Evolutionary conservation across 2,329 filamentous ascomycete species (phyloP).

Genomic region (Coniochaeta sp.): DNA sequence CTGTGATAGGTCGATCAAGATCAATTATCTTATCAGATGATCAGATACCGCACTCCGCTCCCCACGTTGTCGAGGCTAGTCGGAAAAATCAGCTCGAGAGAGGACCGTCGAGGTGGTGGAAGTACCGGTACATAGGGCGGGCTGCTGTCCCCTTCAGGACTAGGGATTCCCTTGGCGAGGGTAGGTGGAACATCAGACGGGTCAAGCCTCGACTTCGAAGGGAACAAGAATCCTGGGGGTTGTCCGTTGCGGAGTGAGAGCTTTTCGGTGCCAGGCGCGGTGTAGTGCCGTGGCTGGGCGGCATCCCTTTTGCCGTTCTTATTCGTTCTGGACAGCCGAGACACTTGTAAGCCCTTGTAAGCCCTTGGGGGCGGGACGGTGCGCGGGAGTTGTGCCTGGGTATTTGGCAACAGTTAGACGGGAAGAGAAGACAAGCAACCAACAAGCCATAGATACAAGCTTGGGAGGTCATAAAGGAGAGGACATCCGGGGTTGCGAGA

Average conservation of each 20-base stretch:
- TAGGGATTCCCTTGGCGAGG: not conserved
- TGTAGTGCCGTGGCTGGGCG: not conserved
- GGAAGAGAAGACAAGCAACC: no score
- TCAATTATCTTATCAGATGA: constrained; percentile 45
- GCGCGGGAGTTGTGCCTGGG: not conserved
- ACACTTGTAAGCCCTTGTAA: not conserved
- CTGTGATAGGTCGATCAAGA: not conserved
- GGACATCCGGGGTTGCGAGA: no score
- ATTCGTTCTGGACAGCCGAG: not conserved
- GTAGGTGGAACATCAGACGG: not conserved
- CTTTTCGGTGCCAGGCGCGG: no score
- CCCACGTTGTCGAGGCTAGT: constrained; percentile 19
- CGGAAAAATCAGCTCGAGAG: not conserved
- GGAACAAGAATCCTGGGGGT: not conserved
- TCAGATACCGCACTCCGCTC: constrained; percentile 42
- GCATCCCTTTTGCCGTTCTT: not conserved
- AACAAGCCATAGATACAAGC: no score
- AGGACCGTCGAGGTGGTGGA: not conserved
- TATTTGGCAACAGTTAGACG: no score
- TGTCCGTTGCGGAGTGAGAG: not conserved
- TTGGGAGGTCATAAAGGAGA: no score
- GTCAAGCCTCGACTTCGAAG: no score
- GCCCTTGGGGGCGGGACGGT: constrained; percentile 1
- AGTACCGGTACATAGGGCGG: constrained; percentile 1
- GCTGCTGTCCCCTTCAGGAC: not conserved